Percentiles rank a stretch among this genome's conserved stretches.
These are phyloP conservation scores for Senna siamea DNA, from an alignment of 306 rosid species.

Conservation along the genomic window DNA sequence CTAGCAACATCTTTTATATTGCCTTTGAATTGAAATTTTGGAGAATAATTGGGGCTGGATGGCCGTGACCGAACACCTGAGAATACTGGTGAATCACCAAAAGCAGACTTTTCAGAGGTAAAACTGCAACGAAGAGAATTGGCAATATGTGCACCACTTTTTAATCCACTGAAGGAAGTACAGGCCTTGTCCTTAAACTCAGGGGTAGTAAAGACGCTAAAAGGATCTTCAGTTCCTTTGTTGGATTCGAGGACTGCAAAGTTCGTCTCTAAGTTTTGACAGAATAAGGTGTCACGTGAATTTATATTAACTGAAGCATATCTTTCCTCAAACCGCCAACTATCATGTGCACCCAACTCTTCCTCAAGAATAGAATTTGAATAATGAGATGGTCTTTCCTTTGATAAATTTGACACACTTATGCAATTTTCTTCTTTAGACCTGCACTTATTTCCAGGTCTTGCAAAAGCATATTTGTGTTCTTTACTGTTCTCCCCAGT, in stretches of 20 bases:
- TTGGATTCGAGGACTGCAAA: constrained; percentile 49
- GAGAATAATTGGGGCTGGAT: constrained; percentile 42
- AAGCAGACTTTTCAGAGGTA: constrained; percentile 44
- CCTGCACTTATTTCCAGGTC: constrained; percentile 45
- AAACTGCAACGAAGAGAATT: constrained; percentile 57
- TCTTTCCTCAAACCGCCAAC: constrained; percentile 58
- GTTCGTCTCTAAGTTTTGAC: constrained; percentile 51
- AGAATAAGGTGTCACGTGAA: constrained; percentile 49
- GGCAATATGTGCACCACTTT: constrained; percentile 43
- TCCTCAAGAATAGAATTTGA: constrained; percentile 53
- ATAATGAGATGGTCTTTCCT: constrained; percentile 47
- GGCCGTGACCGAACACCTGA: constrained; percentile 42
- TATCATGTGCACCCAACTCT: constrained; percentile 44
- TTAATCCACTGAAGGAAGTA: constrained; percentile 47
- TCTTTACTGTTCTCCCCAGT: constrained; percentile 52
- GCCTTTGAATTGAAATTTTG: constrained; percentile 44
- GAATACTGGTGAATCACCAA: constrained; percentile 47
- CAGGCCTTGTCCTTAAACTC: constrained; percentile 42
- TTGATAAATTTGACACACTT: constrained; percentile 48
- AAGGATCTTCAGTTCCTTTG: constrained; percentile 55
- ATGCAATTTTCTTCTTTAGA: constrained; percentile 40
- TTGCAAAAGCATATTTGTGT: constrained; percentile 46
- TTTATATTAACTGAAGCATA: constrained; percentile 46
- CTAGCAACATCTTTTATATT: constrained; percentile 41
- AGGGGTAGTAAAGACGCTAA: constrained; percentile 40